Conservation (phyloP, 129 eudicot genomes). For the Flaveria brownii region DNA sequence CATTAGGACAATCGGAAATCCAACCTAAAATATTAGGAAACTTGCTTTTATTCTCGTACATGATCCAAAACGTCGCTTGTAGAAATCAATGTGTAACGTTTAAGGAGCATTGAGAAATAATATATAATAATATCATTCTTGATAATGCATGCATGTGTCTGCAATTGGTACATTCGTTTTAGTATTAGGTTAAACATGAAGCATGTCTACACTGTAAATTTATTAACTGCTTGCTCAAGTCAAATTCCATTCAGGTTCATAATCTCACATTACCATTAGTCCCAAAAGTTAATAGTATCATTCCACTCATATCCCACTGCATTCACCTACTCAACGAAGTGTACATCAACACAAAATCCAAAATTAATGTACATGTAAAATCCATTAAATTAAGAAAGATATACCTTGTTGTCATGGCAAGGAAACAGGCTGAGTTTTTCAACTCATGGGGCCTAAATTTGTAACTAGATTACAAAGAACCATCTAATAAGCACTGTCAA, state of each 20-base stretch:
- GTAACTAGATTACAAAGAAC: no score
- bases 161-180: slow-evolving; percentile 9
- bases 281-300: slow-evolving; percentile 84
- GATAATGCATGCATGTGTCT: no score
- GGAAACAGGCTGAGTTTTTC: no score
- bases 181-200: slow-evolving; percentile 7
- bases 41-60: no score
- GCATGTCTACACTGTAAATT: slow-evolving; percentile 40
- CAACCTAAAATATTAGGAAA: no score
- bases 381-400: background rate
- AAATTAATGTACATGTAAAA: background rate
- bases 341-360: no score
- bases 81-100: background rate
- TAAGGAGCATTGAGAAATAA: background rate
- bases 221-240: slow-evolving; percentile 76
- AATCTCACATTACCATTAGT: slow-evolving; percentile 70
- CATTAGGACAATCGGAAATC: no score
- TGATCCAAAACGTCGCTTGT: background rate
- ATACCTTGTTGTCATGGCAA: no score
- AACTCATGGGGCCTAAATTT: no score
- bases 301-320: slow-evolving; percentile 99
- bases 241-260: slow-evolving; percentile 82
- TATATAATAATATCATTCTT: background rate
- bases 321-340: slow-evolving; percentile 53
- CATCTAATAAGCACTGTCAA: no score